A percentile compares a stretch with the other conserved stretches of the same genome.
These are phyloP conservation scores for Zygosaccharomyces sapae DNA, from an alignment of 1,139 yeast species.

Conservation along the genomic window DNA sequence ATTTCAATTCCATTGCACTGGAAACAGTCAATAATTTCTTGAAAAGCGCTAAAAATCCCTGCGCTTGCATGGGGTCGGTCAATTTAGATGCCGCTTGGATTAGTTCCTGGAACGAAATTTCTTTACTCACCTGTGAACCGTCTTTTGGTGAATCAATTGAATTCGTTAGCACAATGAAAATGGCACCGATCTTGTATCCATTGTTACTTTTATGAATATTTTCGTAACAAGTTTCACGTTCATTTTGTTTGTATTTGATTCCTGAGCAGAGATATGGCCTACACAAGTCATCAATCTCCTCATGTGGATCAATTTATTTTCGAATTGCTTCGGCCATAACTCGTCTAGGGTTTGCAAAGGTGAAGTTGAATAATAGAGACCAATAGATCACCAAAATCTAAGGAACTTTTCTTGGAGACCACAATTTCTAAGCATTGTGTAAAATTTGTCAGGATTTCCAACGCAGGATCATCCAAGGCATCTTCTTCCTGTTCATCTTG, in stretches of 20 bases:
- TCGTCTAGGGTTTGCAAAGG: slow-evolving; percentile 21
- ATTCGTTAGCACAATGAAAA: slow-evolving; percentile 27
- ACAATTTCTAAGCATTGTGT: slow-evolving; percentile 20
- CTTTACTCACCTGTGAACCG: slow-evolving; percentile 17
- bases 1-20: slow-evolving; percentile 20
- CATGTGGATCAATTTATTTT: slow-evolving; percentile 30
- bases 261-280: slow-evolving; percentile 31
- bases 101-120: slow-evolving; percentile 16
- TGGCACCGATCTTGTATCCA: slow-evolving; percentile 28
- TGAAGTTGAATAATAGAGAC: slow-evolving; percentile 18
- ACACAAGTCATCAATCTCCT: slow-evolving; percentile 26
- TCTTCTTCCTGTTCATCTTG: slow-evolving; percentile 9
- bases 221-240: slow-evolving; percentile 18
- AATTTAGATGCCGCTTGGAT: slow-evolving; percentile 16
- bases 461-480: slow-evolving; percentile 19
- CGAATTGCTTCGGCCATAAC: slow-evolving; percentile 22
- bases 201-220: slow-evolving; percentile 13
- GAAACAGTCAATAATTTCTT: slow-evolving; percentile 28
- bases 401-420: slow-evolving; percentile 10
- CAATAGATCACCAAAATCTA: slow-evolving; percentile 15
- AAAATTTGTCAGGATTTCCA: slow-evolving; percentile 21
- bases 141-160: slow-evolving; percentile 25
- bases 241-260: slow-evolving; percentile 21
- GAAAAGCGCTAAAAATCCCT: slow-evolving; percentile 32
- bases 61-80: slow-evolving; percentile 34